Conservation (phyloP, 2,329 filamentous ascomycete genomes). For the Talaromyces sp. region DNA sequence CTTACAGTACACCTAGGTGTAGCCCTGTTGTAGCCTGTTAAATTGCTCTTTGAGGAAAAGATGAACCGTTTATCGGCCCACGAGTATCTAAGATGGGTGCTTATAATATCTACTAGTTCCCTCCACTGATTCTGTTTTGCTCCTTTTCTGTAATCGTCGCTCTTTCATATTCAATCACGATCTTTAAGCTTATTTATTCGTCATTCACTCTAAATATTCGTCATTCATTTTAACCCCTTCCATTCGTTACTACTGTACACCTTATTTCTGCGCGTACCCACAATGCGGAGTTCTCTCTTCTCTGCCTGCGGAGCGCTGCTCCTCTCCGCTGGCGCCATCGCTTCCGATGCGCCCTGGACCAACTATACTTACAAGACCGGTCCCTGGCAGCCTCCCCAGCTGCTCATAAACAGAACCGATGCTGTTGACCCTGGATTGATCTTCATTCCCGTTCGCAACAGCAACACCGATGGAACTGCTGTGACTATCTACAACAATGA, state of each 20-base stretch:
- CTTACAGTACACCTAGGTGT: not conserved
- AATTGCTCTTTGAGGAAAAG: not conserved
- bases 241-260: not conserved
- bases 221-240: not conserved
- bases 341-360: constrained; percentile 6
- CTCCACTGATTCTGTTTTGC: not conserved
- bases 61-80: not conserved
- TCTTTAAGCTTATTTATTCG: constrained; percentile 7
- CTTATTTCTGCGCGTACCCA: not conserved
- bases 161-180: not conserved
- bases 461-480: constrained; percentile 28
- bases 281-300: constrained; percentile 5
- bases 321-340: not conserved
- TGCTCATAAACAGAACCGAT: constrained; percentile 32
- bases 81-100: not conserved
- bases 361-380: constrained; percentile 11
- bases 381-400: constrained; percentile 27
- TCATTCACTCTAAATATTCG: constrained; percentile 7
- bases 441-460: constrained; percentile 34
- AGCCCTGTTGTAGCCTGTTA: not conserved
- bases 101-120: not conserved
- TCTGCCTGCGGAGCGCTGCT: constrained; percentile 2
- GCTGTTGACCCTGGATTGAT: constrained; percentile 33
- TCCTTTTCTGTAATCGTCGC: not conserved
- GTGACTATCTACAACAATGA: constrained; percentile 38